Base-by-base conservation (phyloP, 2,329 filamentous ascomycete genomes). In the Coniella vitis region DNA sequence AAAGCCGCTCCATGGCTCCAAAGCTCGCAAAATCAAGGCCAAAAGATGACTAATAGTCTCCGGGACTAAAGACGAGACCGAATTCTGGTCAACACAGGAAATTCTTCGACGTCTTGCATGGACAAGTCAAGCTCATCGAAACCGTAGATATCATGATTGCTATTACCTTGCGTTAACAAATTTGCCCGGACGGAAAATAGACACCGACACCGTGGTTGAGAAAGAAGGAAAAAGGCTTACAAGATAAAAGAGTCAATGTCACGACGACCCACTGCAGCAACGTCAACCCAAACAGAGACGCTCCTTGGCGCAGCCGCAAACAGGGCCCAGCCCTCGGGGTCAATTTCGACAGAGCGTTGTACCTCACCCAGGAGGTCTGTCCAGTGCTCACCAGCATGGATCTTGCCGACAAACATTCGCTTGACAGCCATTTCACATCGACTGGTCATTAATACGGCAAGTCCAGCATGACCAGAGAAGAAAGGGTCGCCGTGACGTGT, bases 221-320 rank as follows among this genome's bases (percentile, higher is more conserved):
- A n/a, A n/a, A n/a, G n/a, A n/a, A n/a, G 4, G 8, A 9, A 22
- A n/a, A n/a, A n/a, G n/a, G n/a, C 14, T 38, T 32, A 20, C 35
- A 42, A 20, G n/a, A n/a, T 56, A n/a, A 61, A 40, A 13, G 31
- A 22, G 9, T 43, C 21, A 7, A 44, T 44, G 8, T 44, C 32
- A 20, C 14, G 19, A 22, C 41, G 41, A 16, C 32, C 32, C 2
- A 12, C 38, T 25, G 45, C 45, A 19, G 5, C 19, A 61, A 54
- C 2, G 53, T 76, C 74, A 0, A 83, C 80, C 75, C 79, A 87
- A 3, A 86, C 74, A 43, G 75, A 73, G 2, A 84, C 72, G 57
- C 77, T 79, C 34, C 71, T 68, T 4, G 68, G 69, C 12, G 66
- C 64, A 32, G 78, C 78, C 1, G 69, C 69, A 55, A 86, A 86